Evolutionary conservation across 768 basidiomycete species (phyloP).

Genomic region (Naganishia friedmannii): DNA sequence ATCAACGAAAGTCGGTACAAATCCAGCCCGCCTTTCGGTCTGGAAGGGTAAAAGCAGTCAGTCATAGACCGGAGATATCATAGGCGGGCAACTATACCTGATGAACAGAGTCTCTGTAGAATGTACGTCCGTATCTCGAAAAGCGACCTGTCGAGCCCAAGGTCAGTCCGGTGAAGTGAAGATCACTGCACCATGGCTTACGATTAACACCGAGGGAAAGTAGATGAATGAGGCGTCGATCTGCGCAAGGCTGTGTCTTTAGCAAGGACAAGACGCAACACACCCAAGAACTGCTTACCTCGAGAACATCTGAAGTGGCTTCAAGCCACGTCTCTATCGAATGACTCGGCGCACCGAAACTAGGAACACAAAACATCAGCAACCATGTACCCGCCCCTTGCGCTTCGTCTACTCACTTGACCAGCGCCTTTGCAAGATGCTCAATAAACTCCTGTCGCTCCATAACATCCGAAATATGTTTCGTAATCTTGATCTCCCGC

Average conservation of each 20-base stretch:
- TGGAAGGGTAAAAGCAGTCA: neutral
- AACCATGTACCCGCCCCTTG: neutral
- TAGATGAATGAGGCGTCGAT: constrained; percentile 50
- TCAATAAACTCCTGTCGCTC: constrained; percentile 46
- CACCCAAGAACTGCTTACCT: constrained; percentile 20
- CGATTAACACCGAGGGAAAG: constrained; percentile 46
- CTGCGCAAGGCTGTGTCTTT: neutral
- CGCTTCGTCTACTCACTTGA: constrained; percentile 37
- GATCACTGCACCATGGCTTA: neutral
- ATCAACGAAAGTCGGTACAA: constrained; percentile 45
- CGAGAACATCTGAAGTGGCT: constrained; percentile 44
- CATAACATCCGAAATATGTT: constrained; percentile 40
- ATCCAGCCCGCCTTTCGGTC: constrained; percentile 41
- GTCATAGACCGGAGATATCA: neutral
- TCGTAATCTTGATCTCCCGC: constrained; percentile 42
- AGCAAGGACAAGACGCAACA: neutral
- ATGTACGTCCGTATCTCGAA: constrained; percentile 45
- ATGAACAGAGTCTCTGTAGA: constrained; percentile 49
- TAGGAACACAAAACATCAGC: constrained; percentile 5
- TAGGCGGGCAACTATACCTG: neutral
- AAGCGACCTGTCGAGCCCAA: constrained; percentile 32
- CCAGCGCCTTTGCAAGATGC: constrained; percentile 42
- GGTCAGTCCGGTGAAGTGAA: neutral
- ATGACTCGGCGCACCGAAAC: constrained; percentile 46
- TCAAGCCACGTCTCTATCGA: constrained; percentile 47